Evolutionary conservation across 169 alveolate genomes (phyloP).

Genomic region (Eimeria praecox): DNA sequence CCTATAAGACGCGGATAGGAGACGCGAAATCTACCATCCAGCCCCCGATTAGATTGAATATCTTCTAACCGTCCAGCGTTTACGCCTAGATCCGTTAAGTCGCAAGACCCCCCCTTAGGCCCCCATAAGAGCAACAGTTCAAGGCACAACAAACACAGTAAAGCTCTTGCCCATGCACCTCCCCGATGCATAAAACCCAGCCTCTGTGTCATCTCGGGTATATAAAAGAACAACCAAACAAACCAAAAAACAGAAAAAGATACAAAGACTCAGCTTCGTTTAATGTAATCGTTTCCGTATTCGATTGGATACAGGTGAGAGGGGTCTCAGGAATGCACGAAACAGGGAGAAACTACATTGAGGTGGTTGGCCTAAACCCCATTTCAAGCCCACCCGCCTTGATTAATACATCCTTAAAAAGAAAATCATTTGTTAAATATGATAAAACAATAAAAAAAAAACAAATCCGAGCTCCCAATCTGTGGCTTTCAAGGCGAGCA

Average conservation of each 20-base stretch:
- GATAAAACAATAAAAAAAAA: not conserved
- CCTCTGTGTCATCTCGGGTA: not conserved
- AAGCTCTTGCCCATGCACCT: not conserved
- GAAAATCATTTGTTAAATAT: not conserved
- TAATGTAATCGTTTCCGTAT: no score
- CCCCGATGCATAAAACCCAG: not conserved
- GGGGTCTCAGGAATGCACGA: no score
- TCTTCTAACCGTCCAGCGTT: not conserved
- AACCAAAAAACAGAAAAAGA: not conserved
- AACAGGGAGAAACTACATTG: not conserved
- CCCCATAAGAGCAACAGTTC: not conserved
- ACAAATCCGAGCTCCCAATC: not conserved
- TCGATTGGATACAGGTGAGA: no score
- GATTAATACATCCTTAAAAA: not conserved
- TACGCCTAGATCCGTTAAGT: not conserved
- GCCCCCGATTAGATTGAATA: not conserved
- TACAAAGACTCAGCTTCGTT: not conserved
- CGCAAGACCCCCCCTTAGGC: not conserved
- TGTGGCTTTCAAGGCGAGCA: not conserved
- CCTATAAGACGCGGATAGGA: not conserved
- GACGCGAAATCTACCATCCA: not conserved
- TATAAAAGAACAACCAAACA: not conserved
- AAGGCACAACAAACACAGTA: not conserved
- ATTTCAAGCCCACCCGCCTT: not conserved
- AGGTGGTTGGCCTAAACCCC: not conserved